Base-by-base conservation (phyloP, 2,329 filamentous ascomycete species). In the Epichloe gansuensis region DNA sequence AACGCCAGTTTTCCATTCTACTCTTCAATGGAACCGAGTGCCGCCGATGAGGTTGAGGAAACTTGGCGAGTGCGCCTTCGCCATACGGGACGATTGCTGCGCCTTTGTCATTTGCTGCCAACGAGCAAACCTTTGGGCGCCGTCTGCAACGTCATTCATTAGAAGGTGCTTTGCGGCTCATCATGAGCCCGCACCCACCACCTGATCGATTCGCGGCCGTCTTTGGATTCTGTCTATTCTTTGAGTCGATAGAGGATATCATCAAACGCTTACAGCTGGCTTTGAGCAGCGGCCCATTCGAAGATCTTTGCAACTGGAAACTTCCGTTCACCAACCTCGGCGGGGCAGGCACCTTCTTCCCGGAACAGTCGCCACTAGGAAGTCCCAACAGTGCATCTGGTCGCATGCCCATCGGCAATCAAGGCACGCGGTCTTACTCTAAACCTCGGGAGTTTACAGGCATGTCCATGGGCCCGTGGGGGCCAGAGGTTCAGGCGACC, bases 211-310 rank as follows among this genome's bases (percentile, higher is more conserved):
- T 81, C 51, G 67, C 71, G n/a, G 73, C 75, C 36, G 74, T 82
- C 1, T 90, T 89, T 63, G 82, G 80, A 38, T 84, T 89, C 52
- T 81, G 80, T n/a, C 68, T 85, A 17, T 74, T 81, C 27, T 82
- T 83, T 55, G 75, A 82, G 59, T 66, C 69, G 1, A 66, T 66
- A 4, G 74, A 77, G 4, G 59, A 65, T 39, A 79, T 82, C 51
- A 55, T 75, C 31, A 55, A 63, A 17, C 69, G 72, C 13, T 63
- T 75, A 13, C 63, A 53, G 15, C 56, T 57, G 11, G 59, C 63
- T 4, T 59, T 78, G 13, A 61, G 57, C 11, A 61, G 59, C 23
- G 59, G 58, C 23, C 59, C 59, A 8, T 57, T 66, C 25, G 67
- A 74, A 56, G 68, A 75, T 0, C 68, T 89, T 2, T 74, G 80